Base-by-base conservation (phyloP, 331 rosid species). In the Dryas integrifolia region DNA sequence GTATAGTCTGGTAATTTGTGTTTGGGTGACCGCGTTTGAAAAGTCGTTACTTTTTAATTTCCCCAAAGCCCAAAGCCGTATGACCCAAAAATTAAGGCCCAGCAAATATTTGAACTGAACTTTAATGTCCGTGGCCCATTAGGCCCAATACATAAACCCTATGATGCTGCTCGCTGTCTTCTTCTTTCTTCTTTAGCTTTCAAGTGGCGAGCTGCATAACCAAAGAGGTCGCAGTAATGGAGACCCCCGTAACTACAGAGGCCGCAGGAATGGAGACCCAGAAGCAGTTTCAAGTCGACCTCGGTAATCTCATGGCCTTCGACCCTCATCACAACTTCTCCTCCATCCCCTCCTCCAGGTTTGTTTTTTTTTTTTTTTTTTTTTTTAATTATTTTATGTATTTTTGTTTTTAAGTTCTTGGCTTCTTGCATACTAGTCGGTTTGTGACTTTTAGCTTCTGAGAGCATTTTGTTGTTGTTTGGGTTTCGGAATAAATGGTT, bases 231-330 rank as follows among this genome's bases (percentile, higher is more conserved):
- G 48, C 9, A 58, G 58, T 48, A 78, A 80, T 83, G 81, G 65
- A 6, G 21, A 30, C 35, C 35, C 35, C 35, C 2, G 2, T 30
- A 30, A 30, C 35, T 30, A 30, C 51, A 12, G 18, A 41, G 45
- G 1, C 39, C 4, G 38, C 0, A 52, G 68, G 55, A 74, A 80
- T 82, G 80, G 96, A 90, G 58, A 75, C 30, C 21, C 77, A 68
- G 46, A 62, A 51, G 9, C 67, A 73, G 13, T 74, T 73, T 18
- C 87, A 86, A 71, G 58, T 93, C 16, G 97, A 91, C 86, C 84
- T 93, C 4, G 96, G 98, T 10, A 80, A 86, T 64, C 91, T 93
- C 47, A 70, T 80, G 91, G 94, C 89, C 5, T 88, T 79, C 63
- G 78, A 89, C 40, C 74, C 89, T 67, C 83, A 86, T 65, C 83